phyloP scores from a whole-genome alignment of 2,329 filamentous ascomycete genomes.

The Aaosphaeria pasadenensis region DNA sequence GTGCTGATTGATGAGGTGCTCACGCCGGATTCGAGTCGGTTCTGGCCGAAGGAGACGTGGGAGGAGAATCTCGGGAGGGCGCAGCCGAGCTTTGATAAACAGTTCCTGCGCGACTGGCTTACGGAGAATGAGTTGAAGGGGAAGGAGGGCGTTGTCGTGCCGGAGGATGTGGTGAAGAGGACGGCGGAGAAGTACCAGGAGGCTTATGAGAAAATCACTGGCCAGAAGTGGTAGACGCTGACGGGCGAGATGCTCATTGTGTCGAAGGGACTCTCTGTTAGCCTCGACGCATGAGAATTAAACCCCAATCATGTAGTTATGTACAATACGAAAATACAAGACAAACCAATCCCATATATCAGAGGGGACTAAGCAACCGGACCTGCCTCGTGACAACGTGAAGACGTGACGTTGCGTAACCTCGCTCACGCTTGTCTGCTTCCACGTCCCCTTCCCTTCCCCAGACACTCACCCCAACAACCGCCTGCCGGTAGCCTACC shows the following conservation, averaged over 20 bases:
- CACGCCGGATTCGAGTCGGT: constrained; percentile 72
- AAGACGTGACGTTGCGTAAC: too few species aligned
- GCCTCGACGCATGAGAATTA: too few species aligned
- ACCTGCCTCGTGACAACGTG: too few species aligned
- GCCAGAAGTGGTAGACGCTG: constrained; percentile 34
- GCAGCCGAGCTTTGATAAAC: constrained; percentile 85
- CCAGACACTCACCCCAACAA: too few species aligned
- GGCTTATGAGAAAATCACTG: constrained; percentile 68
- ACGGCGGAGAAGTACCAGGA: constrained; percentile 74
- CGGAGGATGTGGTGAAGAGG: constrained; percentile 64
- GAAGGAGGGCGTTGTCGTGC: constrained; percentile 69
- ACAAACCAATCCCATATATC: too few species aligned
- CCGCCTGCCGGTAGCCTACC: background rate
- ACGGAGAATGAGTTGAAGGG: constrained; percentile 70
- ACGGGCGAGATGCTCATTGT: background rate
- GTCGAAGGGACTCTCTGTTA: background rate
- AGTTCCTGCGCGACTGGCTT: constrained; percentile 75
- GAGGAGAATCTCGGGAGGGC: constrained; percentile 60
- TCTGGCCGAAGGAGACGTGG: constrained; percentile 78
- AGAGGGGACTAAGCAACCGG: too few species aligned
- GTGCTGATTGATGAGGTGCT: constrained; percentile 82
- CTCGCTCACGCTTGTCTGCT: too few species aligned
- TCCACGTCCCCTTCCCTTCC: too few species aligned
- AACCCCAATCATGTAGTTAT: too few species aligned
- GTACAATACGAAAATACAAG: too few species aligned